Conservation (phyloP, 2,329 filamentous ascomycete species). For the Mycosphaerelloides madeirae region DNA sequence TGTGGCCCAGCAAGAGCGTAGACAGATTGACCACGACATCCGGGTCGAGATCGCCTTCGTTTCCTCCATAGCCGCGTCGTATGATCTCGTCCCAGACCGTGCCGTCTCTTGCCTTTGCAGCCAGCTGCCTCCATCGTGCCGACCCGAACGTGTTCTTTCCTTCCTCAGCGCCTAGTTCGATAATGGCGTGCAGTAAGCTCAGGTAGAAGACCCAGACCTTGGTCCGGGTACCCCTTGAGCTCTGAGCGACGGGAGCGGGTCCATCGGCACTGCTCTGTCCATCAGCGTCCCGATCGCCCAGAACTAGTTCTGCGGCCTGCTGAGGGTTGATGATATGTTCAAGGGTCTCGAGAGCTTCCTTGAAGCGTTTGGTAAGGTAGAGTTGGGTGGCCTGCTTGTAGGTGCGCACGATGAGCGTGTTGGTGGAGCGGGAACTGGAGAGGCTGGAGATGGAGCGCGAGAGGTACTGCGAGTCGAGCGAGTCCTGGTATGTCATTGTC, state of each 20-base stretch:
- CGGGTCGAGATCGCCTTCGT: slow-evolving; percentile 85
- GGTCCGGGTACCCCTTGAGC: slow-evolving; percentile 75
- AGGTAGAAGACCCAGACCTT: slow-evolving; percentile 98
- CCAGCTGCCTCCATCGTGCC: slow-evolving; percentile 76
- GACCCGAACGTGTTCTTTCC: slow-evolving; percentile 84
- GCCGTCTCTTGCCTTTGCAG: slow-evolving; percentile 79
- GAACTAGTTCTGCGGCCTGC: slow-evolving; percentile 6
- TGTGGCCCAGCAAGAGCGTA: slow-evolving; percentile 86
- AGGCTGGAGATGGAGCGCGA: slow-evolving; percentile 67
- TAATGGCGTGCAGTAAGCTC: slow-evolving; percentile 83
- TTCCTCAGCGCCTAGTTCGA: slow-evolving; percentile 84
- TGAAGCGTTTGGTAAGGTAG: slow-evolving; percentile 87
- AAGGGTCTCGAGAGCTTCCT: slow-evolving; percentile 81
- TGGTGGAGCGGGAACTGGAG: slow-evolving; percentile 60
- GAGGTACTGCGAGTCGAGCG: slow-evolving; percentile 53
- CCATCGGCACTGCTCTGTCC: slow-evolving; percentile 6
- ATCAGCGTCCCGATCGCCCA: slow-evolving; percentile 22
- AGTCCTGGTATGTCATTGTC: slow-evolving; percentile 47
- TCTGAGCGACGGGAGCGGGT: slow-evolving; percentile 68
- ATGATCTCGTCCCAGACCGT: slow-evolving; percentile 94
- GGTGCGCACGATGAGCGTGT: slow-evolving; percentile 77
- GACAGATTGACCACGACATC: slow-evolving; percentile 92
- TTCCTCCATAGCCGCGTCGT: slow-evolving; percentile 76
- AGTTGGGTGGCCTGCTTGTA: slow-evolving; percentile 93
- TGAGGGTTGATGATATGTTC: slow-evolving; percentile 70